Evolutionary conservation across 192 early-diverging fungal species (phyloP), one percentile per base, ranked within the genome.

Genomic region (Chytriomyces sp.): DNA sequence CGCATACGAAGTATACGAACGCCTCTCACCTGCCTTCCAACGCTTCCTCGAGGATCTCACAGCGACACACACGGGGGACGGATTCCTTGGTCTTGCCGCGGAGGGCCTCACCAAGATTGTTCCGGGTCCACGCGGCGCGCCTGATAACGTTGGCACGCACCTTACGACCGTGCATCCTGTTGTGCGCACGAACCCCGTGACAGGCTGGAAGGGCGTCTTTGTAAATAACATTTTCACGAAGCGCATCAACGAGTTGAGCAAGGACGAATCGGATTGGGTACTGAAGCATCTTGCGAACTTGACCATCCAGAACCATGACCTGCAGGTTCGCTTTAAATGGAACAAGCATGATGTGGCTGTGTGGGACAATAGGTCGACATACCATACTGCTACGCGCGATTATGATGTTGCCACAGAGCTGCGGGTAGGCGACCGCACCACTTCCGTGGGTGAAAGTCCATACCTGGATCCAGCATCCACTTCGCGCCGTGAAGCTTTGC

Each of bases 171-270:
- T 58, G 32, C 77, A 78, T 56, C 77, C 77, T 4, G 49, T 78
- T 19, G 61, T 91, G 30, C 81, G 88, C 37, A 89, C 88, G 12
- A 87, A 91, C 62, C 89, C 89, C 30, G 81, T 89, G 39, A 91
- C 89, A 2, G 85, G 86, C 7, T 84, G 85, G 84, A 90, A 89
- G 61, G 73, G 81, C 22, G 64, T 91, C 19, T 44, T 44, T 19
- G 41, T 19, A 39, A 89, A 90, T 70, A 73, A 77, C 32, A 80
- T 75, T 19, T 90, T 89, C 62, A 89, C 87, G 5, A 79, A 79
- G 4, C 77, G 76, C 33, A 88, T 91, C 68, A 75, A 79, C 12
- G 75, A 76, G 17, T 67, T 87, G 25, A 87, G 37, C 73, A 70
- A 30, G n/a, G n/a, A n/a, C n/a, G n/a, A n/a, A n/a, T n/a, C n/a